These are phyloP conservation scores for Paraleonurus japonicus DNA, from an alignment of 257 asterid species.

Conservation along the genomic window DNA sequence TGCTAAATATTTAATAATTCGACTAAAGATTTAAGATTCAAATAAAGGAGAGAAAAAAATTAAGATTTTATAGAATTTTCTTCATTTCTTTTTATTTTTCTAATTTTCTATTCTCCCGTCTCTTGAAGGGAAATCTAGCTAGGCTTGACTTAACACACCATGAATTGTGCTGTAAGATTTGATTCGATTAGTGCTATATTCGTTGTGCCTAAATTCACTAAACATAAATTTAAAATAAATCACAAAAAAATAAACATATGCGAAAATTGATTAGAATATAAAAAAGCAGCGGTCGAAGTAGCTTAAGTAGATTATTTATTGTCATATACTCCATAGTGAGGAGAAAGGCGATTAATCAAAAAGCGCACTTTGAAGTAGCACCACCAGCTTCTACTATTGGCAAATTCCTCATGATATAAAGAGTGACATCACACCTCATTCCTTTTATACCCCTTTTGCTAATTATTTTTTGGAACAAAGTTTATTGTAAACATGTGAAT, in stretches of 20 bases:
- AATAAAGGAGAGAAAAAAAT: too few species aligned
- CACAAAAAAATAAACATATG: background rate
- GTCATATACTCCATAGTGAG: background rate
- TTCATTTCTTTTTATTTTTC: too few species aligned
- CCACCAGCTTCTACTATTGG: background rate
- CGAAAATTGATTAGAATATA: background rate
- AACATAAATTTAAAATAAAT: background rate
- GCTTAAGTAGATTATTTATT: background rate
- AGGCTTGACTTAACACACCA: background rate
- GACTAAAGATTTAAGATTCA: background rate
- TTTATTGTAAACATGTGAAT: too few species aligned
- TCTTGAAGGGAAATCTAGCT: background rate
- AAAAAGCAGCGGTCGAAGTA: conserved; percentile 1
- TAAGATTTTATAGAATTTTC: too few species aligned
- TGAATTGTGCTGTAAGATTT: background rate
- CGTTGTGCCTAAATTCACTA: background rate
- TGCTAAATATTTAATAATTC: background rate
- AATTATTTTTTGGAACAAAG: too few species aligned
- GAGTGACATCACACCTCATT: background rate
- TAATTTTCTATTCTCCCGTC: background rate
- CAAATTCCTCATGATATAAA: background rate
- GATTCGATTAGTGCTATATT: background rate
- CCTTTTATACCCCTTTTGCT: background rate
- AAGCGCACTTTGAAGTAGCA: conserved; percentile 12
- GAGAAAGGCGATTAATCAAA: background rate